Percentiles rank a stretch among this genome's conserved stretches.
These are phyloP conservation scores for Aspergillus neoniger DNA, from an alignment of 2,329 filamentous ascomycete species.

Conservation along the genomic window DNA sequence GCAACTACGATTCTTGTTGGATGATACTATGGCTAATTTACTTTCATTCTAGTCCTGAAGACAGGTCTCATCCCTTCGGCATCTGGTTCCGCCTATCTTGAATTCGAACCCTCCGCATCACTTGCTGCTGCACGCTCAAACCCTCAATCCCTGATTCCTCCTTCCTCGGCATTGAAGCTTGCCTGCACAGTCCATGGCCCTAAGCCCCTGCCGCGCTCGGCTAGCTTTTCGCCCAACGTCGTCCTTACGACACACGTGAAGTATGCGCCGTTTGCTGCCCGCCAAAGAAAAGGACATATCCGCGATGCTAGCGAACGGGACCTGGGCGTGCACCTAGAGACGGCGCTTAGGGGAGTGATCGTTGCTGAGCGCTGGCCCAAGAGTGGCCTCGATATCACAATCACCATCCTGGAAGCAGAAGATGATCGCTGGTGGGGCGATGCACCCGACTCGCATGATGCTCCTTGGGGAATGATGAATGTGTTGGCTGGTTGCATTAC, in stretches of 20 bases:
- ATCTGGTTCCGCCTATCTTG: constrained; percentile 77
- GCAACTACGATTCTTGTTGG: background rate
- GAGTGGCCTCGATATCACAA: constrained; percentile 90
- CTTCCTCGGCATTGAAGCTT: constrained; percentile 76
- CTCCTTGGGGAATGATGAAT: constrained; percentile 86
- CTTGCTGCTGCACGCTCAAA: constrained; percentile 47
- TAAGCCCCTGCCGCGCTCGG: constrained; percentile 82
- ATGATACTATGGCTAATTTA: constrained; percentile 19
- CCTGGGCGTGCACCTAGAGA: constrained; percentile 86
- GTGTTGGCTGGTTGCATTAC: constrained; percentile 90
- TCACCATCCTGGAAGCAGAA: constrained; percentile 91
- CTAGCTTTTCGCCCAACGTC: constrained; percentile 88
- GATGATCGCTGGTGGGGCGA: constrained; percentile 72
- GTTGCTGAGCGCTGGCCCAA: constrained; percentile 98
- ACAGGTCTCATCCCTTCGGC: constrained; percentile 91
- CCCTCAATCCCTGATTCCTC: constrained; percentile 52
- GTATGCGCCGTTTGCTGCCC: constrained; percentile 90
- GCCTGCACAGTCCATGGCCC: constrained; percentile 93
- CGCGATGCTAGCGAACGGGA: constrained; percentile 86
- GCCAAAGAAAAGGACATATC: constrained; percentile 78
- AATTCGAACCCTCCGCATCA: constrained; percentile 53
- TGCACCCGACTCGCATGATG: constrained; percentile 52
- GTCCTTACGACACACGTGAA: constrained; percentile 93
- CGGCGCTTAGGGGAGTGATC: constrained; percentile 82
- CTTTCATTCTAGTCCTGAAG: constrained; percentile 67